Evolutionary conservation across 1,139 yeast species (phyloP), one percentile per base, ranked within the genome.

Genomic region (Pneumocystis sp.): DNA sequence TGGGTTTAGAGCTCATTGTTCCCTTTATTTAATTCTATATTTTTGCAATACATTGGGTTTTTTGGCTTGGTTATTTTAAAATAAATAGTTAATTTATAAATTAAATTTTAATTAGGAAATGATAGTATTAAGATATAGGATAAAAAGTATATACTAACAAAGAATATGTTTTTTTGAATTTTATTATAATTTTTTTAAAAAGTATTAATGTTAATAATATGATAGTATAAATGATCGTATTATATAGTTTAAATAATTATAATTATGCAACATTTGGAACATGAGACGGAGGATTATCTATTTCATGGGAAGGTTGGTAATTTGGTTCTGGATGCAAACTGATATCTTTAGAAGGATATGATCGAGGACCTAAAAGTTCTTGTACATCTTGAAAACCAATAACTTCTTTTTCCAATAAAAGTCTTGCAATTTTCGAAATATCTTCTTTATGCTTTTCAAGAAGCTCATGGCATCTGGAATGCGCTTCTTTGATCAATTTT

Each of bases 301-400:
- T 25, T 25, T 50, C n/a, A 50, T 21, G 57, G 12, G 57, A 50
- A 25, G 57, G 34, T 50, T 50, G 57, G 25, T 25, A 50, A 12
- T 17, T 6, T 25, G 57, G 17, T 25, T 50, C 57, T 10, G 17
- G 4, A 5, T 15, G 34, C 2, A 15, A 50, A 50, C 2, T 34
- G 10, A 50, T 4, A 12, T 50, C 57, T 50, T 29, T 50, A 29
- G 57, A 50, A 50, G 57, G 34, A 15, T 50, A 50, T 50, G 96
- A 96, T 69, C 97, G 82, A 71, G 87, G 86, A 1, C 97, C 97
- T 64, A 91, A 80, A 64, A 91, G 76, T 69, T 90, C 80, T 68
- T 89, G 84, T 93, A 91, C 89, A 75, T 91, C 97, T 70, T 87
- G 93, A 74, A 97, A 83, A 1, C 95, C 87, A 61, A 91, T 82